Evolutionary conservation across 768 basidiomycete species (phyloP).

Genomic region (Mycena capillaripes): DNA sequence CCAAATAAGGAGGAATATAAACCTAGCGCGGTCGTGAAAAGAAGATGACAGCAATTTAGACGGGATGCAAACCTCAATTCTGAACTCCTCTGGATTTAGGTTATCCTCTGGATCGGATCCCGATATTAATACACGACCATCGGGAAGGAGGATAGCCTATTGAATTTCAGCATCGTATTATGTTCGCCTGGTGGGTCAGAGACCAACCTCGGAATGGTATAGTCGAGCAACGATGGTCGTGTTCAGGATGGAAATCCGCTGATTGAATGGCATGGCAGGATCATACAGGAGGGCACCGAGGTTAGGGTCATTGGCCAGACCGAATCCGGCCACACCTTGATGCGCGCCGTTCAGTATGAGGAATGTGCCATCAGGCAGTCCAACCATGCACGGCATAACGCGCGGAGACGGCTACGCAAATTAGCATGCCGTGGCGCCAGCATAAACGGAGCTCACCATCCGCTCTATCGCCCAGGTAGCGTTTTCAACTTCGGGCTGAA

Average conservation of each 20-base stretch:
- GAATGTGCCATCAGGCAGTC: slow-evolving; percentile 72
- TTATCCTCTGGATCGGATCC: slow-evolving; percentile 64
- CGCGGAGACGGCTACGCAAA: slow-evolving; percentile 70
- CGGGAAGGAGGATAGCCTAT: slow-evolving; percentile 69
- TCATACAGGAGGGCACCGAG: slow-evolving; percentile 67
- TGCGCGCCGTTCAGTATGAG: slow-evolving; percentile 72
- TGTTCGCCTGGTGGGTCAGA: not conserved
- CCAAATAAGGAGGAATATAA: slow-evolving; percentile 91
- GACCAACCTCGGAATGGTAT: slow-evolving; percentile 49
- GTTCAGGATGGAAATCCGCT: slow-evolving; percentile 65
- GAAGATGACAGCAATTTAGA: too few species aligned
- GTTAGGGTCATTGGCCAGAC: slow-evolving; percentile 64
- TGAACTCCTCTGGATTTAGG: slow-evolving; percentile 69
- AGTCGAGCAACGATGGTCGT: slow-evolving; percentile 68
- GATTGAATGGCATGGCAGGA: slow-evolving; percentile 58
- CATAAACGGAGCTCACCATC: slow-evolving; percentile 66
- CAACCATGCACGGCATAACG: slow-evolving; percentile 80
- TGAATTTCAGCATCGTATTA: slow-evolving; percentile 41
- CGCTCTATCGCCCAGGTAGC: slow-evolving; percentile 81
- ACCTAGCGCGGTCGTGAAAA: slow-evolving; percentile 52
- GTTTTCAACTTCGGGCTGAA: slow-evolving; percentile 72
- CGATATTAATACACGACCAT: slow-evolving; percentile 71
- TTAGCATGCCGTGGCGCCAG: not conserved
- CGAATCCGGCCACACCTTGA: slow-evolving; percentile 71
- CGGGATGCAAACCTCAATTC: slow-evolving; percentile 66